Base-by-base conservation (phyloP, 306 rosid species). In the Quercus bicolor region DNA sequence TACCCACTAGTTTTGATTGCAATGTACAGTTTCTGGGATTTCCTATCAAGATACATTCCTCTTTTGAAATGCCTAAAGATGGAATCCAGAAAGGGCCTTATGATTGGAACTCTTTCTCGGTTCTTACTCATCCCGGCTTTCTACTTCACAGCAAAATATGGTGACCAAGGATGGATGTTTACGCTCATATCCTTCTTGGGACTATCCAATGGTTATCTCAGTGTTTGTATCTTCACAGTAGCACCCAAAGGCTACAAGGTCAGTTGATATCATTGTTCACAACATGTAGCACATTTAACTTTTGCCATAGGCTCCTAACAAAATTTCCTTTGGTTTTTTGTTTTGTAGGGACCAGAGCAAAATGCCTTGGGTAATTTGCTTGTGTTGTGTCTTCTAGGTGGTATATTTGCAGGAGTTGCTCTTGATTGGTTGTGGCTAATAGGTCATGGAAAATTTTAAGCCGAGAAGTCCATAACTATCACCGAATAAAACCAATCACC, bases 361-460 rank as follows among this genome's bases (percentile, higher is more conserved):
- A 94, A 94, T 85, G 98, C 97, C 2, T 79, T 94, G 87, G 97
- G 98, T 0, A 94, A 94, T 76, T 62, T 92, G 79, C 97, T 94
- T 61, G 94, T 88, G 53, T 55, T 92, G 77, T 87, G 72, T 78
- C 88, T 85, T 28, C 56, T 90, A 56, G 66, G 83, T 0, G 98
- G 97, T 74, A 81, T 92, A 61, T 88, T 76, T 81, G 68, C 91
- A 1, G 97, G 98, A 5, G 94, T 85, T 77, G 14, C 75, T 68
- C 94, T 94, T 52, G 97, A 87, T 43, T 94, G 97, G 97, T 48
- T 90, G 73, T 94, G 98, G 98, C 66, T 94, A 56, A 92, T 92
- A 2, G 98, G 97, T 40, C 14, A 59, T 11, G 33, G 65, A 0
- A n/a, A 13, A 26, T 59, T 59, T 59, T 59, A 23, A 59, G 24